These are phyloP conservation scores for Prunella vulgaris DNA, from an alignment of 257 asterid genomes.

Conservation along the genomic window DNA sequence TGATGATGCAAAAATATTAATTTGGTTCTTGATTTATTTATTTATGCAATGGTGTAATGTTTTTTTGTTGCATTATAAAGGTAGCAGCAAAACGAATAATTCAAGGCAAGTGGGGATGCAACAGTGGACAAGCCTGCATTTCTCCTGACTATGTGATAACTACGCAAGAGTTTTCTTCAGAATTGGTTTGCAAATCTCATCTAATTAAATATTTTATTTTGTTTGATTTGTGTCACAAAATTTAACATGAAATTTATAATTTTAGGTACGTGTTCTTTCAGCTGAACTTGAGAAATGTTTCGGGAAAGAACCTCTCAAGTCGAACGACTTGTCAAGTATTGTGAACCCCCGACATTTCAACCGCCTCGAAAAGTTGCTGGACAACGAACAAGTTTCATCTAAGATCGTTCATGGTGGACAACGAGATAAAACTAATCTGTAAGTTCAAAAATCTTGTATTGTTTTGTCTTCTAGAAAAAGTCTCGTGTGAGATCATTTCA, in stretches of 20 bases:
- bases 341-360: slow-evolving; percentile 59
- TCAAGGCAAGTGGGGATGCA: slow-evolving; percentile 93
- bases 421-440: slow-evolving; percentile 58
- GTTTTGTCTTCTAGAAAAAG: no score
- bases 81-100: slow-evolving; percentile 71
- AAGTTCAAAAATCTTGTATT: slow-evolving; percentile 38
- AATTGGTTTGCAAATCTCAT: slow-evolving; percentile 40
- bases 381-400: slow-evolving; percentile 52
- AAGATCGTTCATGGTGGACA: slow-evolving; percentile 81
- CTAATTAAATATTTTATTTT: neutral
- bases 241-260: neutral
- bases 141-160: slow-evolving; percentile 78
- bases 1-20: neutral
- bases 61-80: slow-evolving; percentile 27
- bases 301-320: slow-evolving; percentile 64
- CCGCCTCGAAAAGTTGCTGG: slow-evolving; percentile 56
- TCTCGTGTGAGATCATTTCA: neutral
- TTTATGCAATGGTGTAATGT: neutral
- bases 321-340: slow-evolving; percentile 67
- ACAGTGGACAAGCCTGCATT: slow-evolving; percentile 84
- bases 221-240: neutral
- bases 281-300: slow-evolving; percentile 60
- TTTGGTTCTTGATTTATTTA: neutral
- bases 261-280: slow-evolving; percentile 51
- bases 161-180: slow-evolving; percentile 50